Evolutionary conservation across 225 moss, liverwort and hornwort species (phyloP).

Genomic region (Physcomitrellopsis africana): DNA sequence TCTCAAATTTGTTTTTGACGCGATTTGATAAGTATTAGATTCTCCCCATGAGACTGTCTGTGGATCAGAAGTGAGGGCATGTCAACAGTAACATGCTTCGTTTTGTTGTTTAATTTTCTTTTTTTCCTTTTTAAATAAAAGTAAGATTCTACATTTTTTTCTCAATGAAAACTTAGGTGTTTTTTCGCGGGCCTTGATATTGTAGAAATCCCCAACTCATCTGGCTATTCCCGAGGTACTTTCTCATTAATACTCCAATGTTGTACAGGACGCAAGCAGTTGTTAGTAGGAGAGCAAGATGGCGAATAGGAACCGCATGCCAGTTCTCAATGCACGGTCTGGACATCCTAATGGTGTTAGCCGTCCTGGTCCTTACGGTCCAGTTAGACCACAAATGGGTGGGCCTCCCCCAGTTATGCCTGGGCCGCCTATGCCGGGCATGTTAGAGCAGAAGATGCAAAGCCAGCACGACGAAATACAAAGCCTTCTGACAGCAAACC

Average conservation of each 20-base stretch:
- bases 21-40: not conserved
- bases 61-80: not conserved
- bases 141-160: not conserved
- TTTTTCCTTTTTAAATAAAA: not conserved
- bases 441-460: conserved; percentile 83
- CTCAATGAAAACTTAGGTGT: not conserved
- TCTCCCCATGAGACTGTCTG: not conserved
- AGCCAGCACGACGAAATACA: conserved; percentile 85
- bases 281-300: conserved; percentile 19
- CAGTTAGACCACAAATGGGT: conserved; percentile 72
- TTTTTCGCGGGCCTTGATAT: not conserved
- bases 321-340: conserved; percentile 63
- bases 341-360: conserved; percentile 49
- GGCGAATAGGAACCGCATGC: conserved; percentile 68
- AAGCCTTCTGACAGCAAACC: conserved; percentile 76
- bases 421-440: conserved; percentile 68
- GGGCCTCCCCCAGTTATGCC: conserved; percentile 59
- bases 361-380: conserved; percentile 58
- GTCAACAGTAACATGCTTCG: not conserved
- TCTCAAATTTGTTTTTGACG: no score
- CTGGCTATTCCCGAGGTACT: not conserved
- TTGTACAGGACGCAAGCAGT: conserved; percentile 4
- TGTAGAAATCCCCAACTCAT: not conserved
- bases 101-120: not conserved
- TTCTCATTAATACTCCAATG: conserved; percentile 4